Conservation (phyloP, 305 asterid genomes). For the Solanum chacoense region DNA sequence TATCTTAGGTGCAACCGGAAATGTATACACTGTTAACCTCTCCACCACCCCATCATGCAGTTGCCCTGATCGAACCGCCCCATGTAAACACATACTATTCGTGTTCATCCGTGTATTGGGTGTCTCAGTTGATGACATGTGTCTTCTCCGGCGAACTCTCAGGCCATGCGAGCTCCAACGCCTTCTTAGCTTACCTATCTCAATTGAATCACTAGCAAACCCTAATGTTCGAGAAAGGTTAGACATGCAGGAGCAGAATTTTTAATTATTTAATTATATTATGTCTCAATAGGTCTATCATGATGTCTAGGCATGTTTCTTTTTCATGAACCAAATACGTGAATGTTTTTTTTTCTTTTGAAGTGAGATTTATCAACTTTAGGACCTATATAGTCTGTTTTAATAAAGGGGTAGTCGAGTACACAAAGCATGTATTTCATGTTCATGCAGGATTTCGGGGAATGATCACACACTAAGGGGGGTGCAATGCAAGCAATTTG, state of each 20-base stretch:
- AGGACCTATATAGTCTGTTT: neutral
- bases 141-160: conserved; percentile 55
- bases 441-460: neutral
- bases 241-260: neutral
- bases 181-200: conserved; percentile 44
- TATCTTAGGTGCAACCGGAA: conserved; percentile 75
- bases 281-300: neutral
- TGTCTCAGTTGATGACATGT: conserved; percentile 40
- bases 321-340: neutral
- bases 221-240: conserved; percentile 28
- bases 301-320: neutral
- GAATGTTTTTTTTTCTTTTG: no score
- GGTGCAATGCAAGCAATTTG: neutral
- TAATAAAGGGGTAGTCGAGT: neutral
- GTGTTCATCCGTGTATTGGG: conserved; percentile 64
- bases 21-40: conserved; percentile 71
- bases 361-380: neutral
- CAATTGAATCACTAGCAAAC: conserved; percentile 45
- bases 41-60: conserved; percentile 58
- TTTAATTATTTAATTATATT: neutral
- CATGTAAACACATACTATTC: conserved; percentile 81
- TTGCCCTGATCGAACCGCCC: conserved; percentile 75
- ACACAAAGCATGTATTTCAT: neutral
- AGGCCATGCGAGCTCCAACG: conserved; percentile 70
- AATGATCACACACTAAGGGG: neutral